phyloP scores from a whole-genome alignment of 1,284 basidiomycete species.

The Lentinula novae-zelandiae region DNA sequence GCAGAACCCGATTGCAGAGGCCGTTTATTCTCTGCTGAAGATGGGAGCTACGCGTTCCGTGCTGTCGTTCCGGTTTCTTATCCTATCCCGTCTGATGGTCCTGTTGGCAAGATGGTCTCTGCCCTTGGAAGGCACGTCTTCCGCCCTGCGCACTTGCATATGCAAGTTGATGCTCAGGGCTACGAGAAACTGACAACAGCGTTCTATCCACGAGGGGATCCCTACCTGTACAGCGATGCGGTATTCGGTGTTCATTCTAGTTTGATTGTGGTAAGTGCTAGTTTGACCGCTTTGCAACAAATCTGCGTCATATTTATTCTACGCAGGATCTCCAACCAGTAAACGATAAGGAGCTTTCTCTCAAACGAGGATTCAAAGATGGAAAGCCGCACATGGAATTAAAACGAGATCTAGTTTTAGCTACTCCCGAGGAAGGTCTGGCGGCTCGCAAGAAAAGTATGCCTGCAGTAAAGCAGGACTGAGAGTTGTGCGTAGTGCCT shows the following conservation, averaged over 20 bases:
- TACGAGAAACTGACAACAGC: conserved; percentile 74
- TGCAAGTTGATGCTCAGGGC: conserved; percentile 65
- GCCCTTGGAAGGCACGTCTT: conserved; percentile 60
- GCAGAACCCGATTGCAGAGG: conserved; percentile 75
- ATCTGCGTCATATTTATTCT: background rate
- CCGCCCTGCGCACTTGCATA: conserved; percentile 77
- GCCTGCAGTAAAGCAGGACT: background rate
- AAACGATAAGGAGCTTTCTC: conserved; percentile 48
- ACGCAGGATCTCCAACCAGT: conserved; percentile 46
- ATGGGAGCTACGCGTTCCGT: conserved; percentile 72
- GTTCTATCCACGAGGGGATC: conserved; percentile 71
- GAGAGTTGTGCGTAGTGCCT: background rate
- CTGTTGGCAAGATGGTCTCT: conserved; percentile 64
- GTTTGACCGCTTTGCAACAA: background rate
- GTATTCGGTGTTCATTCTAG: conserved; percentile 79
- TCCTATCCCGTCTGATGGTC: conserved; percentile 79
- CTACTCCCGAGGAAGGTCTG: conserved; percentile 47
- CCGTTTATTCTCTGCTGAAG: conserved; percentile 53
- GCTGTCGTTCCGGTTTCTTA: conserved; percentile 78
- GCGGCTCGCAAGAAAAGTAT: conserved; percentile 25
- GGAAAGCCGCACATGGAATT: conserved; percentile 59
- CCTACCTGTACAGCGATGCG: conserved; percentile 62
- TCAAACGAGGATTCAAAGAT: conserved; percentile 58
- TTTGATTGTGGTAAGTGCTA: conserved; percentile 33
- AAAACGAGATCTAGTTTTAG: conserved; percentile 58